phyloP scores from a whole-genome alignment of 2,329 filamentous ascomycete genomes.

The Trichophyton simii region DNA sequence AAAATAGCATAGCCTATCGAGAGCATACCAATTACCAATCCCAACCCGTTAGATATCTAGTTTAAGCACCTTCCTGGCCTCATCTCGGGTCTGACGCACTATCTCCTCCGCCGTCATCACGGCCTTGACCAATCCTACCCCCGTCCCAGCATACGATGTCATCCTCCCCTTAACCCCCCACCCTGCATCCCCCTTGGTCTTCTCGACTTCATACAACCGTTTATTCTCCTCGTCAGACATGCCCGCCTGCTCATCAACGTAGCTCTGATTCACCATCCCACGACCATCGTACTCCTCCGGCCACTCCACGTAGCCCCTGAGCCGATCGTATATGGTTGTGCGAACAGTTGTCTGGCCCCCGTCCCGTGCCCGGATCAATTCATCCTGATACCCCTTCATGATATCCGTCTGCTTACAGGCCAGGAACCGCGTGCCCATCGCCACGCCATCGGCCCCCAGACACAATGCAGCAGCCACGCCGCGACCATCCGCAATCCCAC shows the following conservation, averaged over 20 bases:
- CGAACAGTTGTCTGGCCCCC: slow-evolving; percentile 41
- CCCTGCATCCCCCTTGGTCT: slow-evolving; percentile 38
- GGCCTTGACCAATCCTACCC: slow-evolving; percentile 45
- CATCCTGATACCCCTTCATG: slow-evolving; percentile 38
- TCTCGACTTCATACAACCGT: slow-evolving; percentile 36
- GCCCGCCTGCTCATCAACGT: slow-evolving; percentile 30
- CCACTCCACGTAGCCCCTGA: slow-evolving; percentile 48
- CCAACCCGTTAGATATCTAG: no score
- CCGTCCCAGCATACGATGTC: slow-evolving; percentile 52
- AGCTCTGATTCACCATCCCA: slow-evolving; percentile 46
- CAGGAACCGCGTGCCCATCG: slow-evolving; percentile 53
- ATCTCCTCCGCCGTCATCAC: slow-evolving; percentile 42
- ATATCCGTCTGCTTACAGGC: slow-evolving; percentile 40
- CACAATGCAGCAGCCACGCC: slow-evolving; percentile 39
- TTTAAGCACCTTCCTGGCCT: slow-evolving; percentile 9
- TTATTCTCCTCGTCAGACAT: slow-evolving; percentile 30
- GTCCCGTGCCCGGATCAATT: slow-evolving; percentile 38
- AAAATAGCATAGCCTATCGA: no score
- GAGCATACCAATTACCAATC: no score
- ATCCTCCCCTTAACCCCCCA: slow-evolving; percentile 44
- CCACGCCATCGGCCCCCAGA: slow-evolving; percentile 43
- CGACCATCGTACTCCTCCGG: slow-evolving; percentile 45
- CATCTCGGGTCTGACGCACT: slow-evolving; percentile 36
- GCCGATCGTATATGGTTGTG: slow-evolving; percentile 41
- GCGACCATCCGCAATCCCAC: slow-evolving; percentile 42